Conservation (phyloP, 306 rosid species). For the Cucurbita argyrosperma region DNA sequence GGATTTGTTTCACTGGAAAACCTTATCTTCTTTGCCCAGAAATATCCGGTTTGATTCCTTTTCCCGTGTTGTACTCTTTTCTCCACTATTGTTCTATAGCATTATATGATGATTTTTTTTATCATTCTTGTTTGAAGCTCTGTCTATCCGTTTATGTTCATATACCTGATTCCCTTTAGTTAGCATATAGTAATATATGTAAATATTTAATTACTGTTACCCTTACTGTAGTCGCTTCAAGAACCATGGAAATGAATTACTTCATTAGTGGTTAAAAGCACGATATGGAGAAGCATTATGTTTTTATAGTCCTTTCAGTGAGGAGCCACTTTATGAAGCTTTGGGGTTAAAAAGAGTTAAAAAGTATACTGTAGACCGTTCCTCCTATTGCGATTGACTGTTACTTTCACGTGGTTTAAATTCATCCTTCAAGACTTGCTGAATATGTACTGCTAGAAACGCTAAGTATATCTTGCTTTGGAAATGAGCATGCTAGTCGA, state of each 20-base stretch:
- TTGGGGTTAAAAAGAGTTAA: neutral
- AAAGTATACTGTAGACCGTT: neutral
- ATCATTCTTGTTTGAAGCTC: neutral
- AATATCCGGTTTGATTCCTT: constrained; percentile 61
- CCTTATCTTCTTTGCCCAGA: constrained; percentile 70
- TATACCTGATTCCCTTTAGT: neutral
- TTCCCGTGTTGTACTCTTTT: neutral
- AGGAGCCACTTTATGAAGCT: neutral
- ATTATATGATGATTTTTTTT: neutral
- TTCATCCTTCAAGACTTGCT: neutral
- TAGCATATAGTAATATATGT: neutral
- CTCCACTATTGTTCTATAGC: neutral
- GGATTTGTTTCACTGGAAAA: constrained; percentile 88
- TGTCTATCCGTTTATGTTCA: neutral
- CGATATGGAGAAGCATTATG: neutral
- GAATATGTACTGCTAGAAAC: neutral
- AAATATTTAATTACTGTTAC: neutral
- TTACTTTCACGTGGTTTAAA: neutral
- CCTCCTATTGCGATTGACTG: neutral
- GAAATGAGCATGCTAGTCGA: neutral
- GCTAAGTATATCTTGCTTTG: neutral
- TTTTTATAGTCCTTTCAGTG: neutral
- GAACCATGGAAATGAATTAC: neutral
- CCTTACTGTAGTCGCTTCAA: neutral
- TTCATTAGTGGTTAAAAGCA: neutral